Evolutionary conservation across 2,329 filamentous ascomycete species (phyloP).

Genomic region (Botrytis elliptica): DNA sequence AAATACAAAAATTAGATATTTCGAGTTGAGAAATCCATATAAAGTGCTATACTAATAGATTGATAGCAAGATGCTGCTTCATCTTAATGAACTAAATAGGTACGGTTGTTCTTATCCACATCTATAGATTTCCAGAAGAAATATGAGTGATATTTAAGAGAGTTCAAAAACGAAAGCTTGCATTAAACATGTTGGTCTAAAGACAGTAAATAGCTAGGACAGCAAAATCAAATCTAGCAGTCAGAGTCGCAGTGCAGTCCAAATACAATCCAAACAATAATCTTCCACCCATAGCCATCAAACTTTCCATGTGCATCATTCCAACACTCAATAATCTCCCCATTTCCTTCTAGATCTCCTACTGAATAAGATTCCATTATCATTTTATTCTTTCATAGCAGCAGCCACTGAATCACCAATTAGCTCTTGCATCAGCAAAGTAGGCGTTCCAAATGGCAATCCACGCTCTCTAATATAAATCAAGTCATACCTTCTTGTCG

Average conservation of each 20-base stretch:
- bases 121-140: not conserved
- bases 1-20: too few relatives aligned
- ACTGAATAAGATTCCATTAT: too few relatives aligned
- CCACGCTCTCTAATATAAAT: not conserved
- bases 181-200: not conserved
- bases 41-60: not conserved
- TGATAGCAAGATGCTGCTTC: not conserved
- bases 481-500: not conserved
- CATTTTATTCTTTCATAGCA: not conserved
- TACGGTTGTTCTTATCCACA: not conserved
- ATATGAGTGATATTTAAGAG: not conserved
- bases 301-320: not conserved
- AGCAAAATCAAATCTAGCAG: not conserved
- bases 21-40: too few relatives aligned
- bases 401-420: not conserved
- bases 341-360: not conserved
- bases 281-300: not conserved
- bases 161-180: not conserved
- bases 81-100: not conserved
- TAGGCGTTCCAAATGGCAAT: rapidly evolving
- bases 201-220: not conserved
- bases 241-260: not conserved
- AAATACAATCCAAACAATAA: not conserved
- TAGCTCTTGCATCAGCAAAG: not conserved
- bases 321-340: not conserved